A percentile compares a stretch with the other conserved stretches of the same genome.
These are phyloP conservation scores for Tarenaya hassleriana DNA, from an alignment of 345 rosid species.

Conservation along the genomic window DNA sequence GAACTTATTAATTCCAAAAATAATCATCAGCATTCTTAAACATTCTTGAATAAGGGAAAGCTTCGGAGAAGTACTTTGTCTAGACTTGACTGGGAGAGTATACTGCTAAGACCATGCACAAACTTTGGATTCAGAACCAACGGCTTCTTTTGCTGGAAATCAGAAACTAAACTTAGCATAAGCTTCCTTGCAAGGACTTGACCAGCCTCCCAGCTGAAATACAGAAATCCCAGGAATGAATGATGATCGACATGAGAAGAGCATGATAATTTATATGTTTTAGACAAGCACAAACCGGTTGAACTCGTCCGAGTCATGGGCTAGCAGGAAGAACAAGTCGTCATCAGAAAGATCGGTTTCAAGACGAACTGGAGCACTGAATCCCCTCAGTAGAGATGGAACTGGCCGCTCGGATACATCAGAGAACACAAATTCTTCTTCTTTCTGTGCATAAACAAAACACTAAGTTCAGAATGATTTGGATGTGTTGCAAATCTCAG, in stretches of 20 bases:
- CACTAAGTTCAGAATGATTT: conserved; percentile 11
- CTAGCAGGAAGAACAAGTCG: conserved; percentile 90
- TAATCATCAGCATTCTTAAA: not conserved
- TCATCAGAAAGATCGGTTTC: conserved; percentile 69
- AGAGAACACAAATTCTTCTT: conserved; percentile 85
- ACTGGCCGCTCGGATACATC: conserved; percentile 70
- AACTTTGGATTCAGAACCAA: conserved; percentile 67
- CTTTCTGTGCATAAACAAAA: conserved; percentile 54
- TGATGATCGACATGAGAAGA: not conserved
- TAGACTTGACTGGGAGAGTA: conserved; percentile 62
- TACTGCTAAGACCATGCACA: conserved; percentile 66
- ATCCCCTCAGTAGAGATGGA: conserved; percentile 85
- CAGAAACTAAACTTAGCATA: conserved; percentile 80
- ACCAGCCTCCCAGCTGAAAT: conserved; percentile 94
- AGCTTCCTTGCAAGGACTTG: conserved; percentile 86
- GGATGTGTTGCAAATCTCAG: no score
- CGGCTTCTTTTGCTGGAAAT: conserved; percentile 66
- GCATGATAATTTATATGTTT: conserved; percentile 4
- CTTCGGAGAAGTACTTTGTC: conserved; percentile 54
- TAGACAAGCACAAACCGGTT: conserved; percentile 59
- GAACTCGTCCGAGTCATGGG: conserved; percentile 90
- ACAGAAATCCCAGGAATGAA: conserved; percentile 15
- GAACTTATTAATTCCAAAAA: not conserved
- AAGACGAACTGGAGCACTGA: conserved; percentile 91
- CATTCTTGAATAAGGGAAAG: not conserved